Conservation (phyloP, 1,139 yeast species). For the Kodamaea alishanica region DNA sequence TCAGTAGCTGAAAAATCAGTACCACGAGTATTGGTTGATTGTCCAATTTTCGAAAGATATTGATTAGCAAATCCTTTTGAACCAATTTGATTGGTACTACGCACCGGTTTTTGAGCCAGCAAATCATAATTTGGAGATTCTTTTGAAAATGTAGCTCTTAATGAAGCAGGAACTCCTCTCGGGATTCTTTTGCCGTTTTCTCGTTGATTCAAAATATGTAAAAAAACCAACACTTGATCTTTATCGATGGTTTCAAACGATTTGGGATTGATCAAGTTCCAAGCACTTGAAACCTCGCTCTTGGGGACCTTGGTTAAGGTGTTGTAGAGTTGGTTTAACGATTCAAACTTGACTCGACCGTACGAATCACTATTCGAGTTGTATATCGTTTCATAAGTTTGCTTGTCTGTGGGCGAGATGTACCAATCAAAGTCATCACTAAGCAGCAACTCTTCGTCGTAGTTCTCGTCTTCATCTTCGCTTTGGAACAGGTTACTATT, state of each 20-base stretch:
- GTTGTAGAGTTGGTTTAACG: conserved; percentile 64
- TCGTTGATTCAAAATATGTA: conserved; percentile 88
- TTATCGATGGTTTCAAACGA: conserved; percentile 84
- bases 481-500: conserved; percentile 19
- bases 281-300: conserved; percentile 85
- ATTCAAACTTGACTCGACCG: conserved; percentile 78
- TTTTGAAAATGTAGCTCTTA: conserved; percentile 88
- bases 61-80: conserved; percentile 35
- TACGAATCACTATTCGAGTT: conserved; percentile 69
- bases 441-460: conserved; percentile 44
- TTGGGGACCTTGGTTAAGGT: conserved; percentile 72
- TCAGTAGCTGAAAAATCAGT: conserved; percentile 73
- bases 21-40: conserved; percentile 51
- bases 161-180: conserved; percentile 87
- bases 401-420: conserved; percentile 81
- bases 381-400: conserved; percentile 76
- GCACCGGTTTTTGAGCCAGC: conserved; percentile 30
- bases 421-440: conserved; percentile 90
- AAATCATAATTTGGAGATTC: conserved; percentile 77
- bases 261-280: conserved; percentile 93
- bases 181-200: conserved; percentile 87
- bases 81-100: conserved; percentile 31
- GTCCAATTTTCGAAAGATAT: conserved; percentile 42
- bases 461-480: conserved; percentile 46
- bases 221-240: conserved; percentile 84